These are phyloP conservation scores for Wickerhamomyces kurtzmanii DNA, from an alignment of 805 yeast genomes.

Conservation along the genomic window DNA sequence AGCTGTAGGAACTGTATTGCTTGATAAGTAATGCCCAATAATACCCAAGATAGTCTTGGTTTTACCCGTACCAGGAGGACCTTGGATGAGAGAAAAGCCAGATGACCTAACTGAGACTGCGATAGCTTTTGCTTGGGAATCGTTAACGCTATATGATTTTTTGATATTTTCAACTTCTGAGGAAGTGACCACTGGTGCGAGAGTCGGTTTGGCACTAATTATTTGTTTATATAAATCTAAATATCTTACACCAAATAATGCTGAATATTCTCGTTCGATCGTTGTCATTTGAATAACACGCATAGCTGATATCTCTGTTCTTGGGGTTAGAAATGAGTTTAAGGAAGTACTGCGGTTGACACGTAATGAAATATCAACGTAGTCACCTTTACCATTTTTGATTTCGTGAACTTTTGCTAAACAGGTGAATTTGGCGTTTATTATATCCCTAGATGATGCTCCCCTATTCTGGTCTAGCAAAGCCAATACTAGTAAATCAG, in stretches of 20 bases:
- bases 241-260: constrained; percentile 72
- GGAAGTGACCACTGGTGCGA: constrained; percentile 22
- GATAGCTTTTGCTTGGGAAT: constrained; percentile 88
- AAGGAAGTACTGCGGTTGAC: constrained; percentile 41
- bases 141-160: constrained; percentile 51
- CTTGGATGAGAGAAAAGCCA: constrained; percentile 91
- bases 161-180: constrained; percentile 32
- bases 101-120: constrained; percentile 52
- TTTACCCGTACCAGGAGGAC: constrained; percentile 99
- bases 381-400: constrained; percentile 55
- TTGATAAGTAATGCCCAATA: constrained; percentile 64
- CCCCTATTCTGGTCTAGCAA: constrained; percentile 17
- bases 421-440: constrained; percentile 37
- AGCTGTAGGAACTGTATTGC: constrained; percentile 16
- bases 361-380: constrained; percentile 65
- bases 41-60: constrained; percentile 94
- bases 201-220: constrained; percentile 52
- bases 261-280: constrained; percentile 83
- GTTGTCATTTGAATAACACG: constrained; percentile 83
- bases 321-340: constrained; percentile 45
- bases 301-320: constrained; percentile 56
- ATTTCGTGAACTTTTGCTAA: constrained; percentile 74
- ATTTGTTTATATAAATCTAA: constrained; percentile 70
- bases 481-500: constrained; percentile 66
- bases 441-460: constrained; percentile 22